Evolutionary conservation across 345 rosid genomes (phyloP).

Genomic region (Citrus medica): DNA sequence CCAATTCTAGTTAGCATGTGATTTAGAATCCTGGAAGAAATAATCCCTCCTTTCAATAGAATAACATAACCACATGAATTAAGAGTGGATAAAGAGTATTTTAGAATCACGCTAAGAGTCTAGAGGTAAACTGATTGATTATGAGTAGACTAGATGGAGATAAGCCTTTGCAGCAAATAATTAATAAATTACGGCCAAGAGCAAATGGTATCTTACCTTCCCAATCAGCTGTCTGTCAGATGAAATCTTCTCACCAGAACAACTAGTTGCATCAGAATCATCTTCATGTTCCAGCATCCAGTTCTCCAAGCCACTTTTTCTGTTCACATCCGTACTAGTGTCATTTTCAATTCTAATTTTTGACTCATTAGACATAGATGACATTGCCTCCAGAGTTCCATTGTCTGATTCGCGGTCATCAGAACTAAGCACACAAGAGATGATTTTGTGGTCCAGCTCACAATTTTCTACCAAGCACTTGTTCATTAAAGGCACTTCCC

Average conservation of each 20-base stretch:
- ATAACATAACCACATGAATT: too few species aligned
- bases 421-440: neutral
- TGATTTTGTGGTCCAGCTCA: neutral
- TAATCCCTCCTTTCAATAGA: too few species aligned
- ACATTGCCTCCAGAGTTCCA: constrained; percentile 4
- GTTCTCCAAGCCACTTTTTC: too few species aligned
- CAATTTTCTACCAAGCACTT: constrained; percentile 1
- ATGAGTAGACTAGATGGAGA: neutral
- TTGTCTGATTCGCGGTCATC: constrained; percentile 10
- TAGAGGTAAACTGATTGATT: neutral
- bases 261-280: neutral
- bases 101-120: too few species aligned
- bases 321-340: neutral
- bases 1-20: too few species aligned
- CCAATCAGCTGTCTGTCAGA: neutral
- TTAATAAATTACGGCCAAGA: neutral
- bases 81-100: too few species aligned
- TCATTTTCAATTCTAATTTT: neutral
- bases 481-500: constrained; percentile 4
- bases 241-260: neutral
- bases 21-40: too few species aligned
- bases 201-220: constrained; percentile 20
- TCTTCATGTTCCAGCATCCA: neutral
- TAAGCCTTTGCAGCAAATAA: neutral
- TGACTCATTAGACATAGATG: constrained; percentile 8